Evolutionary conservation across 2,329 filamentous ascomycete genomes (phyloP), one percentile per base, ranked within the genome.

Genomic region (Aschersonia sp.): DNA sequence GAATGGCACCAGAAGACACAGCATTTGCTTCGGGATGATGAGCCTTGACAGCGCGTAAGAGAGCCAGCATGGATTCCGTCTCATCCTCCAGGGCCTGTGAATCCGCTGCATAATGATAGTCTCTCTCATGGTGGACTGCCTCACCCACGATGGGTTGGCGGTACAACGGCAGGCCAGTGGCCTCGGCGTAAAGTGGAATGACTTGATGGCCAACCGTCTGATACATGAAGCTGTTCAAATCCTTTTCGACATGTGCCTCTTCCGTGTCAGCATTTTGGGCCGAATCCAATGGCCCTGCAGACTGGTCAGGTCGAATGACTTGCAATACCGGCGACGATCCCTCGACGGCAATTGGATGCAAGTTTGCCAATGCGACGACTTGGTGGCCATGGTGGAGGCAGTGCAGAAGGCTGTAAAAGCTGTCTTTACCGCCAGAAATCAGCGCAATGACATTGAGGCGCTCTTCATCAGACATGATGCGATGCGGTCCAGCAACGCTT

Each of bases 161-260:
- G 65, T 92, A 96, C 2, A 98, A 73, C 30, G 91, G 91, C 35
- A 97, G 72, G 0, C 75, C 80, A 2, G 95, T 80, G 35, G 87
- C 89, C 45, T 77, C 65, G 51, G 82, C 81, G 61, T 96, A 97
- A 12, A 95, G 74, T 2, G 89, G 88, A 49, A 97, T 83, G 20
- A 96, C 71, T 50, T 80, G 75, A 65, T 97, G 88, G 9, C 92
- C 92, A 51, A 96, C 86, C 3, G 92, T 98, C 71, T 98, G 92
- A 71, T 97, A 98, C 92, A 98, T 98, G 80, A 92, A 97, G 69
- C 89, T 96, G 65, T 98, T 88, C 56, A 94, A 74, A 63, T 97
- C 69, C 45, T 58, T 62, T 44, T 70, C 61, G n/a, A n/a, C 12
- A 3, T 20, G 20, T 20, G 20, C 20, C 20, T 20, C 20, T 20